These are phyloP conservation scores for Leptographium galeiforme DNA, from an alignment of 2,329 filamentous ascomycete species.

Conservation along the genomic window DNA sequence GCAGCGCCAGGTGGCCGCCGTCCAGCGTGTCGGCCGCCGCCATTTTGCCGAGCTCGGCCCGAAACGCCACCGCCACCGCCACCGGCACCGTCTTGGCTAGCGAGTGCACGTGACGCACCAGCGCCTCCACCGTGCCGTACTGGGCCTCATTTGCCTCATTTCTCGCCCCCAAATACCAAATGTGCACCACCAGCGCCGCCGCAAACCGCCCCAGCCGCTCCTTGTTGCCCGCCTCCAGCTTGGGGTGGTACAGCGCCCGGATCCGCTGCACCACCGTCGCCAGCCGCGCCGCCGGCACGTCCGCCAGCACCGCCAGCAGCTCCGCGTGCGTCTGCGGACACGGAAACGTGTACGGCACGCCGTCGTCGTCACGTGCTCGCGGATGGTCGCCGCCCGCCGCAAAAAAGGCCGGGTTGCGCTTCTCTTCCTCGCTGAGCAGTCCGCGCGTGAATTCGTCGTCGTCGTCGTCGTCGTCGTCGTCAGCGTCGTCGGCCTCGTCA, in stretches of 20 bases:
- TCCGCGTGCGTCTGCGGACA: slow-evolving; percentile 72
- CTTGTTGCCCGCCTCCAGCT: slow-evolving; percentile 75
- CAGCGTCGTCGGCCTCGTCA: too few relatives aligned
- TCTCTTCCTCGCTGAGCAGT: slow-evolving; percentile 46
- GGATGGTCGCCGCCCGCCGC: slow-evolving; percentile 19
- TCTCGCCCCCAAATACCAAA: slow-evolving; percentile 39
- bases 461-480: slow-evolving; percentile 17
- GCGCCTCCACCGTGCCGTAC: slow-evolving; percentile 45
- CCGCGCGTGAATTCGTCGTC: slow-evolving; percentile 64
- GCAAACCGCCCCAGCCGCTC: slow-evolving; percentile 60
- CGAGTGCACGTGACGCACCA: slow-evolving; percentile 86
- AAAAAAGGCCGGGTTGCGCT: slow-evolving; percentile 41
- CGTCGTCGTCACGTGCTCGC: slow-evolving; percentile 29
- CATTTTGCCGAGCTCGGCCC: slow-evolving; percentile 47
- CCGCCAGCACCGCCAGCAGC: slow-evolving; percentile 52
- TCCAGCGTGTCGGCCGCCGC: slow-evolving; percentile 37
- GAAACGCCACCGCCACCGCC: slow-evolving; percentile 65
- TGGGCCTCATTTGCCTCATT: too few relatives aligned
- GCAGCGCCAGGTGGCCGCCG: slow-evolving; percentile 63
- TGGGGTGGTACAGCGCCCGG: slow-evolving; percentile 81
- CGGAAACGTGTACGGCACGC: slow-evolving; percentile 69
- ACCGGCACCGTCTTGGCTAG: slow-evolving; percentile 75
- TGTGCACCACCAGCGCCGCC: slow-evolving; percentile 48
- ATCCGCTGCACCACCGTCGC: slow-evolving; percentile 79
- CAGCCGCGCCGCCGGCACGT: slow-evolving; percentile 49